Evolutionary conservation across 495 filamentous ascomycete genomes (phyloP), one percentile per base, ranked within the genome.

Genomic region (Xylaria nigripes): DNA sequence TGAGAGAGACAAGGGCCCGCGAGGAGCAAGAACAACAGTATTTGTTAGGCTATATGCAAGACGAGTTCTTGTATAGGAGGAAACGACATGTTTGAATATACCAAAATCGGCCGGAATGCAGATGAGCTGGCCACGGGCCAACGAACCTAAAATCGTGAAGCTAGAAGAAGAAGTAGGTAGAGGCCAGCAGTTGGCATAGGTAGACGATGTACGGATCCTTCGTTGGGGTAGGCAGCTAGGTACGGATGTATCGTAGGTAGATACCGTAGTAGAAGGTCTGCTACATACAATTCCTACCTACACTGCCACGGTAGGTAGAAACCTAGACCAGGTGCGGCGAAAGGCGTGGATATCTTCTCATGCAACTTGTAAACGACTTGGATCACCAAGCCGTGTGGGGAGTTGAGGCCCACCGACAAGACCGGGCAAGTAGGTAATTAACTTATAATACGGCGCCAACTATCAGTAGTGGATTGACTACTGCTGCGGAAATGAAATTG

Each of bases 41-140:
- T 23, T 41, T 10, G 34, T 47, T 40, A 48, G 23, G 32, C 44
- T 40, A 54, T 22, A 23, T 32, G 23, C 8, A 24, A 48, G 16
- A 54, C 10, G 27, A 34, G 22, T 5, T 5, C 2, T 4, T 30
- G 1, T 16, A 42, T 42, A 42, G 36, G 25, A 38, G 32, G 23
- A 42, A 25, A 44, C 18, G 44, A 30, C 51, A 54, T 54, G 24
- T 54, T 54, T 44, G 44, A 54, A 18, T 18, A 48, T 19, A 24
- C n/a, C n/a, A n/a, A n/a, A 23, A 24, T 54, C 34, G 51, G 30
- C 22, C 45, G 18, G 16, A 34, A 16, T 27, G 30, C n/a, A 2
- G 29, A 32, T 41, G 32, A 24, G 43, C 22, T 38, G 43, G 43
- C 32, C 43, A 29, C 51, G 5, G 25, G 8, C 12, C 9, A 24